Evolutionary conservation across 2,329 filamentous ascomycete genomes (phyloP).

Genomic region (Ophiosphaerella korrae): DNA sequence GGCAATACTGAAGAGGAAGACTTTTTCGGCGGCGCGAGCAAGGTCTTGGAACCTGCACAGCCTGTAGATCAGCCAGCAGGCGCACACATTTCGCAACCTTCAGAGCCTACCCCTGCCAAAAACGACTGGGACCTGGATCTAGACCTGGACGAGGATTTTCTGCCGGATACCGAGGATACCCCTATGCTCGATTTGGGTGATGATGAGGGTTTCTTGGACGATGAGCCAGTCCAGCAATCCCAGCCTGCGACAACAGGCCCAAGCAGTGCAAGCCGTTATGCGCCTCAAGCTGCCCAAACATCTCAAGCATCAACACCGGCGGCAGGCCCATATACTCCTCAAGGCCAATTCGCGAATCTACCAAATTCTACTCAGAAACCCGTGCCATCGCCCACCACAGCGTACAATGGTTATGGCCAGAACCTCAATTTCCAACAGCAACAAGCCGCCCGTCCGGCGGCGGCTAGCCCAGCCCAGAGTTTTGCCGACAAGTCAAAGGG

Average conservation of each 20-base stretch:
- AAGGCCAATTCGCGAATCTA: conserved; percentile 52
- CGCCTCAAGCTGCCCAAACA: conserved; percentile 36
- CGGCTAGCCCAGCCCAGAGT: conserved; percentile 66
- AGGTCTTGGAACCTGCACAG: conserved; percentile 23
- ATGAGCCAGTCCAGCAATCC: conserved; percentile 54
- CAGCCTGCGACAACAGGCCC: conserved; percentile 21
- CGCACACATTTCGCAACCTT: conserved; percentile 22
- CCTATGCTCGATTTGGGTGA: conserved; percentile 75
- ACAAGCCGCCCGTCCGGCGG: conserved; percentile 54
- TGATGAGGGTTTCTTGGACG: conserved; percentile 83
- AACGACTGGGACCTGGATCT: conserved; percentile 83
- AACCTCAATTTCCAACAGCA: conserved; percentile 31
- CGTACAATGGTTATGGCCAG: conserved; percentile 41
- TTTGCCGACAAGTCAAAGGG: conserved; percentile 90
- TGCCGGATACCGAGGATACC: conserved; percentile 60
- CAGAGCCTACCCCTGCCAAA: conserved; percentile 52
- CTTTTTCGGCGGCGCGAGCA: conserved; percentile 28
- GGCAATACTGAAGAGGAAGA: conserved; percentile 42
- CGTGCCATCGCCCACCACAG: conserved; percentile 20
- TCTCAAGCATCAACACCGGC: conserved; percentile 21
- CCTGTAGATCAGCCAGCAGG: conserved; percentile 22
- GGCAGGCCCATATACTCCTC: conserved; percentile 57
- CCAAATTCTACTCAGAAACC: conserved; percentile 19
- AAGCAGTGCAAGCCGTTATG: conserved; percentile 39
- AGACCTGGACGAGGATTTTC: conserved; percentile 76